A percentile compares a stretch with the other conserved stretches of the same genome.
Evolutionary conservation across 2,329 filamentous ascomycete species (phyloP).

Genomic region (Madurella fahalii): DNA sequence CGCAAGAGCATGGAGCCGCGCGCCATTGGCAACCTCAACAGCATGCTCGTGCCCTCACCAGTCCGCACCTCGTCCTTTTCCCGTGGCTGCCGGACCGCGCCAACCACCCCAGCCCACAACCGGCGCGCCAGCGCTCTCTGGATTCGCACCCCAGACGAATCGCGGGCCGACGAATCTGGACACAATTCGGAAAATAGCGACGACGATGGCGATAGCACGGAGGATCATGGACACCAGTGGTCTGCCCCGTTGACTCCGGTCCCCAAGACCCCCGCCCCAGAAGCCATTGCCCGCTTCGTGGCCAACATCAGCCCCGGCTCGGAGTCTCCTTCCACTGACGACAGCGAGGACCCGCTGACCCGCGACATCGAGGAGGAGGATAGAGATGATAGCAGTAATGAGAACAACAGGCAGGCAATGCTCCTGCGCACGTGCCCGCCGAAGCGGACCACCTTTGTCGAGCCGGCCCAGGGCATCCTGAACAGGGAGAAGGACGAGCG

Average conservation of each 20-base stretch:
- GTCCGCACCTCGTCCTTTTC: conserved; percentile 27
- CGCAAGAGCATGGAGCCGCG: conserved; percentile 80
- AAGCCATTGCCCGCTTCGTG: conserved; percentile 50
- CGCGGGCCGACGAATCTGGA: conserved; percentile 29
- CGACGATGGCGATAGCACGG: conserved; percentile 37
- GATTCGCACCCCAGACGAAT: conserved; percentile 51
- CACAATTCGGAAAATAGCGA: conserved; percentile 31
- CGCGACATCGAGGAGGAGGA: neutral
- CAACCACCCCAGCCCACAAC: conserved; percentile 41
- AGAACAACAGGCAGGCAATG: conserved; percentile 34
- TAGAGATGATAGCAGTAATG: conserved; percentile 31
- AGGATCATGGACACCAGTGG: conserved; percentile 39
- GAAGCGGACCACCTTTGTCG: conserved; percentile 37
- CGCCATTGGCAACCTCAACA: conserved; percentile 64
- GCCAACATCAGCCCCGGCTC: conserved; percentile 42
- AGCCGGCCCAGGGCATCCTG: conserved; percentile 44
- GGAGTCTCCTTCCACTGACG: conserved; percentile 2
- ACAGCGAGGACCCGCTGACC: conserved; percentile 1
- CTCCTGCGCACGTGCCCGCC: conserved; percentile 53
- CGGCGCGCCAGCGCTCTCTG: conserved; percentile 53
- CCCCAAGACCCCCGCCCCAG: conserved; percentile 55
- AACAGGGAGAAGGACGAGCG: conserved; percentile 50
- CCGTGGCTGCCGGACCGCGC: conserved; percentile 38
- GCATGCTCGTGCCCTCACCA: conserved; percentile 51
- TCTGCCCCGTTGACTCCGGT: conserved; percentile 49